Percentiles rank a stretch among this genome's conserved stretches.
Evolutionary conservation across 352 stramenopile genomes (phyloP).

Genomic region (Phytophthora syringae): DNA sequence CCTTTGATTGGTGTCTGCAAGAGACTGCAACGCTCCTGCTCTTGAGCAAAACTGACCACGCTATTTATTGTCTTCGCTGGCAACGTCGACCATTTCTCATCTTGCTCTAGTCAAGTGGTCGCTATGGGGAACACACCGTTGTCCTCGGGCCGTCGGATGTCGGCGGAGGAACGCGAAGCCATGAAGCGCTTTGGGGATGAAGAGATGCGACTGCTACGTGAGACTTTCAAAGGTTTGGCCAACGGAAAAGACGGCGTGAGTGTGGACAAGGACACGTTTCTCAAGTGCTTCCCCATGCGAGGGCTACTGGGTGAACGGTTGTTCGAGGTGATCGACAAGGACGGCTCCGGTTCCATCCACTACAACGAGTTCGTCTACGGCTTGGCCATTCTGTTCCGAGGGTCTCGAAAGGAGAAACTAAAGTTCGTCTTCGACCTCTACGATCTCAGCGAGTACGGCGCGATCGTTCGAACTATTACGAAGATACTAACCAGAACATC

Average conservation of each 20-base stretch:
- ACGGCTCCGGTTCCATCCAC: conserved; percentile 85
- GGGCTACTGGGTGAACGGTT: conserved; percentile 91
- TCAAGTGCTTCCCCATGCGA: conserved; percentile 93
- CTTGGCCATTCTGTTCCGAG: conserved; percentile 85
- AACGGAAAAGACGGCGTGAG: conserved; percentile 62
- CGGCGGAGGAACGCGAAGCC: conserved; percentile 62
- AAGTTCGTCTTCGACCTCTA: conserved; percentile 95
- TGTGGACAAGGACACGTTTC: conserved; percentile 94
- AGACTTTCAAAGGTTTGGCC: conserved; percentile 83
- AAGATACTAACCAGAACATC: conserved; percentile 7
- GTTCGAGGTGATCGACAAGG: conserved; percentile 93
- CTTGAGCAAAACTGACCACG: conserved; percentile 25
- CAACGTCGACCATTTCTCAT: conserved; percentile 27
- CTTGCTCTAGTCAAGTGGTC: conserved; percentile 1
- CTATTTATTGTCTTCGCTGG: conserved; percentile 29
- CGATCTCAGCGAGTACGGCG: conserved; percentile 81
- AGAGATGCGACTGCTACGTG: conserved; percentile 77
- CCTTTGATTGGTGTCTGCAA: conserved; percentile 16
- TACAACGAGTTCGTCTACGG: conserved; percentile 94
- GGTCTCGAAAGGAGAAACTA: conserved; percentile 90
- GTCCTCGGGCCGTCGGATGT: conserved; percentile 51
- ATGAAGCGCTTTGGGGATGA: conserved; percentile 83
- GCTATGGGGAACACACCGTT: conserved; percentile 73
- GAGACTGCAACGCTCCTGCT: conserved; percentile 7
- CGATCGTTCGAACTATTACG: too few relatives aligned